Base-by-base conservation (phyloP, 2,329 filamentous ascomycete genomes). In the Apiospora koreana region DNA sequence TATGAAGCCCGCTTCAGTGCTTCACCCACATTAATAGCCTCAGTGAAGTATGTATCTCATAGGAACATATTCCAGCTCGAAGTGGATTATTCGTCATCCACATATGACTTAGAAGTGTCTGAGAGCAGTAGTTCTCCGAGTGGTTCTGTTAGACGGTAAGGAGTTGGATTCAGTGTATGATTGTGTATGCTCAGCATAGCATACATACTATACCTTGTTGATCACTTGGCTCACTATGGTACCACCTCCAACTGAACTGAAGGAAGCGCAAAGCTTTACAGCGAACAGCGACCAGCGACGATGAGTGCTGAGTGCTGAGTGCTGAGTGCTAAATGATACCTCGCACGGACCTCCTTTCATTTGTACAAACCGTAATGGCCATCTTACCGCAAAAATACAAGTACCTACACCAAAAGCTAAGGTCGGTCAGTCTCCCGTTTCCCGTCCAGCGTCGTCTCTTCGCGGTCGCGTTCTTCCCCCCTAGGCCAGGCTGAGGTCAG, bases 401-500 rank as follows among this genome's bases (percentile, higher is more conserved):
- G 54, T 62, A 62, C 50, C 25, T 43, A 16, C 41, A 16, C 41
- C 9, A 16, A 38, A 54, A 28, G 21, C 54, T 62, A 31, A 62
- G 54, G 54, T 38, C 54, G 54, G 54, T 54, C 48, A 54, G 48
- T 62, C 31, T 58, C 41, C 41, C 41, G 48, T 62, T 21, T 58
- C 41, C 41, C 41, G 41, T 16, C 41, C 41, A 12, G 41, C 41
- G 41, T 43, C 21, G 54, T 62, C 54, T 62, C 54, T 62, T 62
- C 54, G 54, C 54, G 54, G 54, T 62, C 54, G 54, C 54, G 54
- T 38, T 62, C 28, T 23, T 58, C 16, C 54, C 50, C 54, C 54
- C 31, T 62, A 62, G 54, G 54, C 54, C 54, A 62, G 54, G 54
- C 54, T 62, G 54, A 62, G 54, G 28, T 62, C 54, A 62, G 54